Evolutionary conservation across 179 eudicot species (phyloP).

Genomic region (Actinidia polygama): DNA sequence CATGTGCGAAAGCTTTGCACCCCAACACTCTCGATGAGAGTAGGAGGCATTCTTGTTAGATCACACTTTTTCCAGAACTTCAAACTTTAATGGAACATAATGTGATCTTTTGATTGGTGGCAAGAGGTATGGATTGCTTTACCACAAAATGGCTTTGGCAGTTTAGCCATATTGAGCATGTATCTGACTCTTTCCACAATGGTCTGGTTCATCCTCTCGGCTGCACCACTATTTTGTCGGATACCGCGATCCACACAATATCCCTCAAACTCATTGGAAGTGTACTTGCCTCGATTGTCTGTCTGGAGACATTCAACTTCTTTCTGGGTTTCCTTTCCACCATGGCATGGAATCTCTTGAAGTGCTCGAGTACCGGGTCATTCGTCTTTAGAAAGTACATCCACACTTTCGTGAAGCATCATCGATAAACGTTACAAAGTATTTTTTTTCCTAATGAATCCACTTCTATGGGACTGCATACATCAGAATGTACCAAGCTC

Average conservation of each 20-base stretch:
- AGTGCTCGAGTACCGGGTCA: neutral
- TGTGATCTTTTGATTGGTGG: too few relatives aligned
- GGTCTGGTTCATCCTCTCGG: neutral
- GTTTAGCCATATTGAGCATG: too few relatives aligned
- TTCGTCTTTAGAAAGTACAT: neutral
- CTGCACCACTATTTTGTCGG: neutral
- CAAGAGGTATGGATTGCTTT: too few relatives aligned
- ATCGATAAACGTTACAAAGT: neutral
- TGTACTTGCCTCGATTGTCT: slow-evolving; percentile 4
- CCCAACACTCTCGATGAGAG: too few relatives aligned
- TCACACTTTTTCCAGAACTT: too few relatives aligned
- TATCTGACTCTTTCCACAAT: neutral
- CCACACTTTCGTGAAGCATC: neutral
- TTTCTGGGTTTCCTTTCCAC: neutral
- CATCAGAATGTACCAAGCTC: too few relatives aligned
- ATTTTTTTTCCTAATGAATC: neutral
- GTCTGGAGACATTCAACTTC: neutral
- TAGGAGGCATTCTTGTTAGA: too few relatives aligned
- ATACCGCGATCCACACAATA: neutral
- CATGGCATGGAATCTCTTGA: neutral
- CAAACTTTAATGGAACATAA: too few relatives aligned
- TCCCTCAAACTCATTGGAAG: neutral
- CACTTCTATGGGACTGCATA: neutral
- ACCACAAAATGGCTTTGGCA: too few relatives aligned
- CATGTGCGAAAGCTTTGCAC: too few relatives aligned